Percentiles rank a stretch among this genome's conserved stretches.
These are phyloP conservation scores for Microdochium paspali DNA, from an alignment of 2,329 filamentous ascomycete species.

Conservation along the genomic window DNA sequence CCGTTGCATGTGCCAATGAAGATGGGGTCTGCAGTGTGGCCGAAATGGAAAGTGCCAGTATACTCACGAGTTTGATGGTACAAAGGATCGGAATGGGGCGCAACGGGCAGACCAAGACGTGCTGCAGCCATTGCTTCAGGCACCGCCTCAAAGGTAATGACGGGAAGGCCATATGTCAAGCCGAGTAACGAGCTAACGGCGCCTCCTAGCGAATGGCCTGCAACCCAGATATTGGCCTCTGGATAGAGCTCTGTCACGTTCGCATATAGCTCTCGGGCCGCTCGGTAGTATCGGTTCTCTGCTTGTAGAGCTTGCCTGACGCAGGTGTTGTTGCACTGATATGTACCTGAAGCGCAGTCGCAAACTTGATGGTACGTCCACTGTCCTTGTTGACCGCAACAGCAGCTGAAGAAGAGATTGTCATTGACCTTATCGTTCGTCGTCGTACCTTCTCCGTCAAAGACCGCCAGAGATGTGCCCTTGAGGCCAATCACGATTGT, in stretches of 20 bases:
- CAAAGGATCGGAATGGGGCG: constrained; percentile 66
- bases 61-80: constrained; percentile 61
- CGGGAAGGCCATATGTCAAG: constrained; percentile 81
- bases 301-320: constrained; percentile 64
- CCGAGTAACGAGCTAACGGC: constrained; percentile 82
- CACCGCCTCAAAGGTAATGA: constrained; percentile 88
- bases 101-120: constrained; percentile 75
- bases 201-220: constrained; percentile 87
- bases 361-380: constrained; percentile 89
- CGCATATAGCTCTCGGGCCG: constrained; percentile 79
- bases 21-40: constrained; percentile 90
- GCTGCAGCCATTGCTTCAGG: constrained; percentile 82
- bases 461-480: constrained; percentile 81
- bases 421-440: constrained; percentile 98
- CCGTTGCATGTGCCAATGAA: constrained; percentile 92
- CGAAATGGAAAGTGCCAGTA: constrained; percentile 82
- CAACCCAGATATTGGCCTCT: constrained; percentile 74
- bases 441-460: constrained; percentile 93
- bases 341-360: constrained; percentile 80
- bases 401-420: constrained; percentile 96
- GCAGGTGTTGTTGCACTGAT: constrained; percentile 88
- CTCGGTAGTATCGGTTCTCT: constrained; percentile 87
- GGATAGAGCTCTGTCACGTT: constrained; percentile 90
- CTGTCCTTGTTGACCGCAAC: constrained; percentile 87
- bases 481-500: constrained; percentile 91